Evolutionary conservation across 1,139 yeast genomes (phyloP), one percentile per base, ranked within the genome.

Genomic region (Saccharomyces hybrid): DNA sequence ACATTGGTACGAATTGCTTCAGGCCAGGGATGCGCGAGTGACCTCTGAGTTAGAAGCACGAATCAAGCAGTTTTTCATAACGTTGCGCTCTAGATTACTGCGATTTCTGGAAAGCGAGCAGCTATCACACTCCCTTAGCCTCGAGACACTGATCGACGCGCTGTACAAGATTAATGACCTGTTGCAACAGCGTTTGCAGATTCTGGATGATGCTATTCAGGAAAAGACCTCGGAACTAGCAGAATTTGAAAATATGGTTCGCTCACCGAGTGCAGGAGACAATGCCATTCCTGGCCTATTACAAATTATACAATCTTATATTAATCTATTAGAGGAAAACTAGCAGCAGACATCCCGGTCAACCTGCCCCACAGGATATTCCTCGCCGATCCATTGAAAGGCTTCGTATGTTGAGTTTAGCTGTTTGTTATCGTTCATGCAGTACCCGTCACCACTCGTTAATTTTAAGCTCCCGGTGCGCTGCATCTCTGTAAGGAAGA

Each of bases 351-450:
- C 50, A 42, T 57, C 50, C 3, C 59, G 57, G 41, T 66, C 70
- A 2, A 75, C 25, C 0, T 52, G 53, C 1, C 62, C 60, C 13
- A 69, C 65, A 1, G 50, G 47, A 23, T 59, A 61, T 9, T 65
- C 71, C 13, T 67, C 63, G 0, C 75, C 76, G 2, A 73, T 56
- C 86, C 88, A 86, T 64, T 78, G 81, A 82, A 88, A 88, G 0
- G 83, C 87, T 59, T 86, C 91, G 64, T 81, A 88, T 53, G 80
- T 83, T 81, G 97, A 91, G 66, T 90, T 90, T 55, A 90, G 75
- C 8, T 83, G 80, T 56, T 80, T 75, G 54, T 85, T 78, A 60
- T 83, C 83, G 53, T 95, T 97, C 52, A 93, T 77, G 59, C 86
- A 83, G 63, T 85, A 87, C 4, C 84, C 80, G 42, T 83, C 79